Conservation (phyloP, 768 basidiomycete genomes). For the Pleurotus cornucopiae region DNA sequence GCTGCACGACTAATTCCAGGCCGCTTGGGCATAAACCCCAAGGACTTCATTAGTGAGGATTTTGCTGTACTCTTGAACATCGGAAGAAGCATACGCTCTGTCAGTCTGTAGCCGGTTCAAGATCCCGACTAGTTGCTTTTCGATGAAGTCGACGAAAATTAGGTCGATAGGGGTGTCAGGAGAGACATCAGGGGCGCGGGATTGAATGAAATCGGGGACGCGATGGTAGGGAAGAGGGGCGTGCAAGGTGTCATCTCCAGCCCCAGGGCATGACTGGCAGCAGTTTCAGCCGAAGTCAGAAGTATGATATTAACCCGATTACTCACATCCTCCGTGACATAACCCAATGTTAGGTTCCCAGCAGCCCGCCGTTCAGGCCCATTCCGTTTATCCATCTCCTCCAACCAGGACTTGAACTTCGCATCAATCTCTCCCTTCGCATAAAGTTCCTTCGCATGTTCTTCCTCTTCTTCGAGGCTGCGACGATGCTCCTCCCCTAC, state of each 20-base stretch:
- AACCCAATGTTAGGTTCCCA: conserved; percentile 54
- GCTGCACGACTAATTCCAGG: conserved; percentile 31
- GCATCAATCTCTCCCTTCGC: conserved; percentile 44
- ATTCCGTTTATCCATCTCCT: conserved; percentile 43
- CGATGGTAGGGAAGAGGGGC: conserved; percentile 50
- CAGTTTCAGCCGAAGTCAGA: not conserved
- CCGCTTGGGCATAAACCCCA: conserved; percentile 51
- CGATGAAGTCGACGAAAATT: conserved; percentile 72
- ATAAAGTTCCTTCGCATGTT: conserved; percentile 35
- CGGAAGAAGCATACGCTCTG: conserved; percentile 43
- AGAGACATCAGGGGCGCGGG: conserved; percentile 44
- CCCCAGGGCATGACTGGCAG: conserved; percentile 58
- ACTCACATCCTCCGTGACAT: conserved; percentile 67
- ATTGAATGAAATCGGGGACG: conserved; percentile 56
- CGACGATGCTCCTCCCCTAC: conserved; percentile 34
- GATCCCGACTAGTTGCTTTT: conserved; percentile 41
- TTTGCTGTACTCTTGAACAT: conserved; percentile 50
- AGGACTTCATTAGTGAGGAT: conserved; percentile 48
- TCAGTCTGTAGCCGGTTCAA: conserved; percentile 51
- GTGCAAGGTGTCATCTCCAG: conserved; percentile 72
- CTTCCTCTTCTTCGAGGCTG: conserved; percentile 24
- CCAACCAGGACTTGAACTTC: conserved; percentile 52
- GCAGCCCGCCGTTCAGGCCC: conserved; percentile 36
- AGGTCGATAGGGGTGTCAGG: conserved; percentile 58
- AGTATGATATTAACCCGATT: not conserved